Conservation (phyloP, 2,329 filamentous ascomycete genomes). For the Pseudofabraea citricarpa region DNA sequence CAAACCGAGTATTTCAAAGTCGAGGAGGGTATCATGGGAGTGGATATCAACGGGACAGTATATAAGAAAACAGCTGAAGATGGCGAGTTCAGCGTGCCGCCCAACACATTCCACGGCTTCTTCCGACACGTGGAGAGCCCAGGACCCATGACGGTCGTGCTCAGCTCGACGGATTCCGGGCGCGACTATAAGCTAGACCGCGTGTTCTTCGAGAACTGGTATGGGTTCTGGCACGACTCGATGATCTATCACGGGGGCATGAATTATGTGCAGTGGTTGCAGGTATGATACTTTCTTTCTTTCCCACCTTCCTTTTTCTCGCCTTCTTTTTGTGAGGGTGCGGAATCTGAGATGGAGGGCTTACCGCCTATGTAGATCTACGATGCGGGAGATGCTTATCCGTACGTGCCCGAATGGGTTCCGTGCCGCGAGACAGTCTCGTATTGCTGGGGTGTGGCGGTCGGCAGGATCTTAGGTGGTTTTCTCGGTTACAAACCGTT, state of each 20-base stretch:
- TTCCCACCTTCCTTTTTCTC: too few relatives aligned
- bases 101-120: conserved; percentile 21
- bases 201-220: conserved; percentile 34
- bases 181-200: conserved; percentile 27
- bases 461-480: conserved; percentile 32
- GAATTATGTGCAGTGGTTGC: conserved; percentile 28
- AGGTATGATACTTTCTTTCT: not conserved
- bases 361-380: too few relatives aligned
- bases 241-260: conserved; percentile 22
- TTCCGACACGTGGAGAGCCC: conserved; percentile 16
- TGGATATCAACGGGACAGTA: conserved; percentile 26
- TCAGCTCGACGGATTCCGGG: conserved; percentile 23
- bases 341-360: too few relatives aligned
- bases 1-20: conserved; percentile 29
- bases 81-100: conserved; percentile 23
- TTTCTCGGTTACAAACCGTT: conserved; percentile 33
- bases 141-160: conserved; percentile 13
- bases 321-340: too few relatives aligned
- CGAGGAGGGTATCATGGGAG: conserved; percentile 20
- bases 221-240: conserved; percentile 20
- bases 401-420: conserved; percentile 25
- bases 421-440: conserved; percentile 26
- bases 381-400: conserved; percentile 17
- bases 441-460: conserved; percentile 20
- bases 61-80: conserved; percentile 21